A percentile compares a stretch with the other conserved stretches of the same genome.
Evolutionary conservation across 768 basidiomycete genomes (phyloP).

Genomic region (Tubosaeta sp.): DNA sequence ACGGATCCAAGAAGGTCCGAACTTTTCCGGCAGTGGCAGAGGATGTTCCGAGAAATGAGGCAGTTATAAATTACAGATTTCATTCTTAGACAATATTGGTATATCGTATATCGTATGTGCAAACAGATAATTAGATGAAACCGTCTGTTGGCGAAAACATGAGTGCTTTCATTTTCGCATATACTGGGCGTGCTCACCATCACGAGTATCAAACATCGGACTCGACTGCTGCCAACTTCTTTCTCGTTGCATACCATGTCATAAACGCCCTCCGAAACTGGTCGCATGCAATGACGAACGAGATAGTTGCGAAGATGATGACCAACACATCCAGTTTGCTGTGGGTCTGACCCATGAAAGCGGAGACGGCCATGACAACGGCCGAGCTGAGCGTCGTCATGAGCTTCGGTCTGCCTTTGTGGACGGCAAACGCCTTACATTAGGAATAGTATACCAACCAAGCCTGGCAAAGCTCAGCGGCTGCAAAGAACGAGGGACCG

Average conservation of each 20-base stretch:
- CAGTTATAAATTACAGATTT: neutral
- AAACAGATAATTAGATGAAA: neutral
- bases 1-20: neutral
- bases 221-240: conserved; percentile 6
- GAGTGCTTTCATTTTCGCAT: neutral
- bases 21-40: neutral
- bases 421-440: conserved; percentile 8
- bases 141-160: neutral
- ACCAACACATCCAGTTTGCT: conserved; percentile 16
- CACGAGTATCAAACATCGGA: conserved; percentile 4
- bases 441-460: conserved; percentile 19
- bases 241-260: conserved; percentile 10
- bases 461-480: conserved; percentile 3
- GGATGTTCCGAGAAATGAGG: neutral
- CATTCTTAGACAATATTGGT: neutral
- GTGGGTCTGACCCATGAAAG: conserved; percentile 3
- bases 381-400: conserved; percentile 11
- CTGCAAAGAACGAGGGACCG: neutral
- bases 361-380: conserved; percentile 14
- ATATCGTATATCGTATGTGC: neutral
- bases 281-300: conserved; percentile 16
- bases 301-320: conserved; percentile 13
- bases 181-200: neutral
- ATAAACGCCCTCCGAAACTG: conserved; percentile 21
- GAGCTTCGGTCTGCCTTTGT: neutral